These are phyloP conservation scores for Leccinum rimulosum DNA, from an alignment of 768 basidiomycete genomes.

Conservation along the genomic window DNA sequence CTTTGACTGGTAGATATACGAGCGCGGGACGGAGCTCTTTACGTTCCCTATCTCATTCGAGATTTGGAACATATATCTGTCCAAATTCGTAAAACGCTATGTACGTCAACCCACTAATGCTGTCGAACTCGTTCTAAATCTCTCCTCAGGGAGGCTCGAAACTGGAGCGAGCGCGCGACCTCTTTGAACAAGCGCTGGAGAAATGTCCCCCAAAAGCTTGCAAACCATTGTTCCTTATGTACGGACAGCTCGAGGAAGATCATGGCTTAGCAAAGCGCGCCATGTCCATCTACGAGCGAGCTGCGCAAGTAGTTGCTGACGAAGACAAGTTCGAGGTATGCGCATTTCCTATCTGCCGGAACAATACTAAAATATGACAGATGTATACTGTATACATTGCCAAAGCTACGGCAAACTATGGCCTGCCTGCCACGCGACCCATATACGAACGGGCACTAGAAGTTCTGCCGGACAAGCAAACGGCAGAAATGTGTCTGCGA, in stretches of 20 bases:
- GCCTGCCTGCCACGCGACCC: constrained; percentile 91
- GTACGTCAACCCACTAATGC: constrained; percentile 45
- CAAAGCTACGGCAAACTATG: constrained; percentile 94
- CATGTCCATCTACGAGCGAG: constrained; percentile 94
- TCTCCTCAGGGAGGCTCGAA: constrained; percentile 78
- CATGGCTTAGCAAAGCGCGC: constrained; percentile 92
- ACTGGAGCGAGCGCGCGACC: constrained; percentile 91
- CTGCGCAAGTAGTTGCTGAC: constrained; percentile 79
- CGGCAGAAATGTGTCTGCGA: constrained; percentile 95
- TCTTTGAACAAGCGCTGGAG: constrained; percentile 96
- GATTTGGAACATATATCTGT: constrained; percentile 98
- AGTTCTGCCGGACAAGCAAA: constrained; percentile 88
- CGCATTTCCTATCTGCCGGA: not conserved
- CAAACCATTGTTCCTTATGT: constrained; percentile 95
- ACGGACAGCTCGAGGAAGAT: constrained; percentile 94
- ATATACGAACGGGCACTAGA: constrained; percentile 97
- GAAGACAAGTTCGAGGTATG: constrained; percentile 93
- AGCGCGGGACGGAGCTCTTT: constrained; percentile 95
- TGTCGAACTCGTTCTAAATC: constrained; percentile 2
- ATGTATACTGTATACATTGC: constrained; percentile 98
- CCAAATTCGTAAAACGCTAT: constrained; percentile 96
- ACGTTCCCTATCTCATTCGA: constrained; percentile 98
- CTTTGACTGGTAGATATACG: constrained; percentile 65
- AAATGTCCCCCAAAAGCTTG: constrained; percentile 94
- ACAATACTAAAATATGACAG: constrained; percentile 38